These are phyloP conservation scores for Lonicera japonica DNA, from an alignment of 129 eudicot genomes.

Conservation along the genomic window DNA sequence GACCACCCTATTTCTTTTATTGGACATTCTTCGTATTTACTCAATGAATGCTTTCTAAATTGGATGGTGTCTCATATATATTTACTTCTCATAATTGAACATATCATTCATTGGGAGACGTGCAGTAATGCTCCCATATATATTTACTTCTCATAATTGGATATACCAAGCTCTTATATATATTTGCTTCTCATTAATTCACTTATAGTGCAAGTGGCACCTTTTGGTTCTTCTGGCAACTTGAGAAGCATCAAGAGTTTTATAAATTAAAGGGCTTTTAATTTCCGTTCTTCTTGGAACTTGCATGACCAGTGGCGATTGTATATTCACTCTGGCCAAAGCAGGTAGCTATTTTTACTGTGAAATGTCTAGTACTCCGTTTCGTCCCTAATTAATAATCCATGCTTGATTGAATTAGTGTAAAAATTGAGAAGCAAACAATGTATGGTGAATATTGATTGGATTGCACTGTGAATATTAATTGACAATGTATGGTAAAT, in stretches of 20 bases:
- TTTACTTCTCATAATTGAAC: too few relatives aligned
- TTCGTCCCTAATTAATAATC: too few relatives aligned
- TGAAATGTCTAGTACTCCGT: background rate
- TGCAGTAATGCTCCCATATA: too few relatives aligned
- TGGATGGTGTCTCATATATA: background rate
- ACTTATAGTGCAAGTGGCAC: slow-evolving; percentile 53
- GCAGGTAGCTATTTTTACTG: slow-evolving; percentile 23
- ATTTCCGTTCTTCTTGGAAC: slow-evolving; percentile 47
- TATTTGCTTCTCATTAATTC: background rate
- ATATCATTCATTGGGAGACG: too few relatives aligned
- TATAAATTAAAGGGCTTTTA: slow-evolving; percentile 39
- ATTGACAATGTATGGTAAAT: too few relatives aligned
- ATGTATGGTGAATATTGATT: too few relatives aligned
- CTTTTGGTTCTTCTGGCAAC: slow-evolving; percentile 49
- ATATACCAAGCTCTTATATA: too few relatives aligned
- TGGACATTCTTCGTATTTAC: background rate
- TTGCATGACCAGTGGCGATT: slow-evolving; percentile 57
- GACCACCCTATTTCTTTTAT: background rate
- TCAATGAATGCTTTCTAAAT: background rate
- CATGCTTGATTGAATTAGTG: too few relatives aligned
- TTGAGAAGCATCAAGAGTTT: slow-evolving; percentile 45
- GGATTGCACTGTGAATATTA: too few relatives aligned
- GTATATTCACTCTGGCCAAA: slow-evolving; percentile 60
- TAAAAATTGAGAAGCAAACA: too few relatives aligned
- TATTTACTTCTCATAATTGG: too few relatives aligned